Conservation (phyloP, 192 early-diverging fungal species). For the Geosiphon pyriformis region DNA sequence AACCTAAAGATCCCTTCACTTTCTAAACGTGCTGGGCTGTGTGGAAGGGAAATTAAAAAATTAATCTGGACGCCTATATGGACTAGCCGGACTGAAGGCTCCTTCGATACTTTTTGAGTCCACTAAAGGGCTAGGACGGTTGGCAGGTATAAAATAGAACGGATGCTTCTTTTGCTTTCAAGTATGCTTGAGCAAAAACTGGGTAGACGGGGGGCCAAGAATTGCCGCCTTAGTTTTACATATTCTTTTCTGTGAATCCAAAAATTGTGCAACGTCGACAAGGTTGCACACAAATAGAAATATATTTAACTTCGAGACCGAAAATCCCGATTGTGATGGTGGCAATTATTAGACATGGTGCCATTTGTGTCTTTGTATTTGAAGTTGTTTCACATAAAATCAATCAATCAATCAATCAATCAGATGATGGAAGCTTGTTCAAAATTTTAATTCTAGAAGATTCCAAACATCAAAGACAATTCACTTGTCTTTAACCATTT, state of each 20-base stretch:
- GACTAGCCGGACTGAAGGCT: constrained; percentile 26
- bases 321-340: no score
- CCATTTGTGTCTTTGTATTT: no score
- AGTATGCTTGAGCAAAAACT: constrained; percentile 12
- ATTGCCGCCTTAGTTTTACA: neutral
- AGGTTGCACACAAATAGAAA: no score
- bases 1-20: constrained; percentile 15
- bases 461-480: no score
- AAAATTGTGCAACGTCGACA: neutral
- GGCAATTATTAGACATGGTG: no score
- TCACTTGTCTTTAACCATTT: no score
- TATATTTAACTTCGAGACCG: no score
- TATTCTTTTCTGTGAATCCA: neutral
- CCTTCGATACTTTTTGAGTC: constrained; percentile 13
- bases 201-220: neutral
- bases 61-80: constrained; percentile 18
- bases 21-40: constrained; percentile 1
- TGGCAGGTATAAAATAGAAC: constrained; percentile 3
- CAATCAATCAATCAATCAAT: no score
- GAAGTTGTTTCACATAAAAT: no score
- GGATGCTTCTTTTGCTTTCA: constrained; percentile 21
- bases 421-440: no score
- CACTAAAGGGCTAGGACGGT: constrained; percentile 18
- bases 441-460: no score
- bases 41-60: neutral